Evolutionary conservation across 2,329 filamentous ascomycete species (phyloP), one percentile per base, ranked within the genome.

Genomic region (Trichoderma atroviride): DNA sequence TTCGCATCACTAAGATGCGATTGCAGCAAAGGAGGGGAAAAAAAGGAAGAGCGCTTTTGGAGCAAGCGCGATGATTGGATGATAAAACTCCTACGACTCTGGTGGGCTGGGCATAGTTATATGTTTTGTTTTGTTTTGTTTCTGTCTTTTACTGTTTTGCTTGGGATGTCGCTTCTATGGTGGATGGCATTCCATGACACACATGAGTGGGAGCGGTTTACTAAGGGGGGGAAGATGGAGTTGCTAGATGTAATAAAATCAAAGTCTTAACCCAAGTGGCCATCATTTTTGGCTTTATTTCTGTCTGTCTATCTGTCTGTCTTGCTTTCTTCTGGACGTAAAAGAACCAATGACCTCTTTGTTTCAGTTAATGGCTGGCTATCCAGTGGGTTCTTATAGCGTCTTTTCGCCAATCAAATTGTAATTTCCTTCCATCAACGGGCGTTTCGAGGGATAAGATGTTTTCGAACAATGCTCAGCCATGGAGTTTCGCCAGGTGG

Each of bases 21-120:
- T n/a, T 50, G 66, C 11, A 35, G 4, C 33, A 35, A 55, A 43
- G 11, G 2, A 40, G n/a, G 22, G 58, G 19, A 59, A 19, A 47
- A 58, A 59, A 55, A 52, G 52, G 37, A 43, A 43, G 55, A 35
- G 40, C 29, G 43, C 31, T 55, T 60, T 60, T 52, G 58, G 52
- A 62, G 47, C 60, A 65, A 43, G 43, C 2, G 57, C 70, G 57
- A 63, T 72, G 57, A 67, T 67, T 62, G 62, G 69, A 67, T 67
- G 43, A 69, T 47, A 59, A 27, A 27, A 67, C 58, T 67, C 56
- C 55, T 47, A 63, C 43, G 63, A 70, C 56, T 57, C 29, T 69
- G 29, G 56, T 27, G 43, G 55, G 53, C 64, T 37, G 37, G 63
- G 64, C 64, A 59, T 59, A 31, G 55, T 50, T 66, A 40, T 40